These are phyloP conservation scores for Diaporthe aspalathi DNA, from an alignment of 2,329 filamentous ascomycete genomes.

Conservation along the genomic window DNA sequence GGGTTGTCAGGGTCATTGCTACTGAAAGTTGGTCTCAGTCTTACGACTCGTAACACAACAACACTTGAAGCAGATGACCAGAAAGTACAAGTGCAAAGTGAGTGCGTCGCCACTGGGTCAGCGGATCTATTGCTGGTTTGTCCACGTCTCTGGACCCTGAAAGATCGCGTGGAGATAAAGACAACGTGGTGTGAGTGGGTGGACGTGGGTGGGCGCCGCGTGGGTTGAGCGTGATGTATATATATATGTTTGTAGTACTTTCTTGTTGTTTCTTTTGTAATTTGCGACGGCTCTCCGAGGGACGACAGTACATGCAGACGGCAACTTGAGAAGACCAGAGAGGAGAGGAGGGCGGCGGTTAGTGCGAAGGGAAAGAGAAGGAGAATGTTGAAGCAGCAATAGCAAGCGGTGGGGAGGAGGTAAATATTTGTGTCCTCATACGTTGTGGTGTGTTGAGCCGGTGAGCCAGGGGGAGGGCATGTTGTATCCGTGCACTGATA, in stretches of 20 bases:
- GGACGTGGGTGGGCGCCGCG: background rate
- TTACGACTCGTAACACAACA: slow-evolving; percentile 60
- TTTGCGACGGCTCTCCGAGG: background rate
- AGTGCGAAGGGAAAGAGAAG: background rate
- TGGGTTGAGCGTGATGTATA: background rate
- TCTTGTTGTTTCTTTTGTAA: no score
- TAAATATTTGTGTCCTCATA: slow-evolving; percentile 27
- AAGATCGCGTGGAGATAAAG: background rate
- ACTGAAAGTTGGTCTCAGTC: slow-evolving; percentile 52
- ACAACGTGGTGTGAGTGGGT: background rate
- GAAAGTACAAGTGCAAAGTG: slow-evolving; percentile 40
- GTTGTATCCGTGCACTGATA: slow-evolving; percentile 18
- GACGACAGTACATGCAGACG: background rate
- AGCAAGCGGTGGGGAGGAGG: slow-evolving; percentile 21
- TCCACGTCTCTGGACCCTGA: slow-evolving; percentile 1
- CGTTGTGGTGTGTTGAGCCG: slow-evolving; percentile 4
- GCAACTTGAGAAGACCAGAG: background rate
- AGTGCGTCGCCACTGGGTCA: slow-evolving; percentile 23
- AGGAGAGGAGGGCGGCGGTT: background rate
- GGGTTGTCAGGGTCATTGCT: slow-evolving; percentile 65
- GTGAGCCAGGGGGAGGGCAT: slow-evolving; percentile 3
- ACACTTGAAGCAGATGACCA: slow-evolving; percentile 46
- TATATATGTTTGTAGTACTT: background rate
- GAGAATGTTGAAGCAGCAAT: background rate
- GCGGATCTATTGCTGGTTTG: background rate